Evolutionary conservation across 768 basidiomycete genomes (phyloP), one percentile per base, ranked within the genome.

Genomic region (Suillus brevipes): DNA sequence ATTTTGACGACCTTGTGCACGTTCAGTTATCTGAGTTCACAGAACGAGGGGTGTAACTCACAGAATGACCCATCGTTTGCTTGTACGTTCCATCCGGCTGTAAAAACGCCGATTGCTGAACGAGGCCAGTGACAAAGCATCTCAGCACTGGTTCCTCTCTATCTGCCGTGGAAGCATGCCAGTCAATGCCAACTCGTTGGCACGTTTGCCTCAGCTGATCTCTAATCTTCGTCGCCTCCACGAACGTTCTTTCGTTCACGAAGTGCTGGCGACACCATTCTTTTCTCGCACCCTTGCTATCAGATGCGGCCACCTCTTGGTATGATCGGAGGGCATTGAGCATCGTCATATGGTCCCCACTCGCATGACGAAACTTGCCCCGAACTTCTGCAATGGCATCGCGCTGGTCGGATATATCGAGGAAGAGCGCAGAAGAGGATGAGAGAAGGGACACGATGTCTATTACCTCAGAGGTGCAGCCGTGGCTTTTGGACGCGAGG

Each of bases 291-390:
- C 71, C 70, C 70, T 85, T 87, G 61, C 73, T 78, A 64, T 84
- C 85, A 34, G 73, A 77, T 9, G 72, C 72, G 6, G 81, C 78
- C n/a, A 91, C 80, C 45, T 94, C 92, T 64, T 89, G 84, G 74
- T 93, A 98, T 23, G 92, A 86, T 12, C 87, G 84, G 31, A 96
- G 80, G n/a, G 89, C 89, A 69, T 96, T 96, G 67, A 98, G 84
- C 62, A 91, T 83, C 25, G 93, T 96, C 67, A 96, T 80, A 76
- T 99, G 97, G 76, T 99, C 97, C 6, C 97, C 97, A 38, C 88
- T 84, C 0, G 88, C 79, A 77, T 96, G 92, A 8, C 86, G 81
- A 74, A 99, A 98, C 75, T 91, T 92, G 47, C 81, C 78, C 5
- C 94, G 85, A 3, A 88, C 88, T 60, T 89, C 89, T 1, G 84